Conservation (phyloP, 2,329 filamentous ascomycete genomes). For the Microdochium bolleyi region DNA sequence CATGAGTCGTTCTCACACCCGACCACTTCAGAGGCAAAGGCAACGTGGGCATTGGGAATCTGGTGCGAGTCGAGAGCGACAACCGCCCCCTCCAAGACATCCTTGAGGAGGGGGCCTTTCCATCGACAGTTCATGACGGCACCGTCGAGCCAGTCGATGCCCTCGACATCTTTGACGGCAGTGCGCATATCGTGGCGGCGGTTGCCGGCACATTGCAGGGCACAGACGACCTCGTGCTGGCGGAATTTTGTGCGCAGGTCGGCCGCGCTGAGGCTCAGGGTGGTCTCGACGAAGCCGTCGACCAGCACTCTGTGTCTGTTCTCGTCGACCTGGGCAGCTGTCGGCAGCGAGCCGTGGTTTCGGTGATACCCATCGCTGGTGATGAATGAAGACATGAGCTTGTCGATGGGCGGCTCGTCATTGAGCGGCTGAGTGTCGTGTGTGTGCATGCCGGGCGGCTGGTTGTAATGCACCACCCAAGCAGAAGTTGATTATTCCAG, state of each 20-base stretch:
- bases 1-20: conserved; percentile 48
- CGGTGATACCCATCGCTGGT: conserved; percentile 42
- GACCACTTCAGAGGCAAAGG: conserved; percentile 44
- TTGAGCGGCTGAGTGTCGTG: neutral
- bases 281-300: conserved; percentile 2
- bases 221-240: conserved; percentile 47
- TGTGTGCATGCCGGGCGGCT: neutral
- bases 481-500: too few species aligned
- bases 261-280: conserved; percentile 3
- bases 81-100: conserved; percentile 39
- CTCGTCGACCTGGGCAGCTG: conserved; percentile 24
- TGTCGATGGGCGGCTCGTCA: neutral
- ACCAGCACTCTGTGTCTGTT: conserved; percentile 27
- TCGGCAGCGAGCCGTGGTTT: conserved; percentile 46
- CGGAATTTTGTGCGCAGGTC: conserved; percentile 30
- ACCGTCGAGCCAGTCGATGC: conserved; percentile 52
- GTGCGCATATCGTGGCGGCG: conserved; percentile 54
- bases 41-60: conserved; percentile 32
- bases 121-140: conserved; percentile 54
- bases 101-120: conserved; percentile 42
- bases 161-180: conserved; percentile 47
- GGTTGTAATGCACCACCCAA: too few species aligned
- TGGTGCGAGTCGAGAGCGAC: conserved; percentile 20
- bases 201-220: conserved; percentile 53
- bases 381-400: conserved; percentile 40